A percentile compares a stretch with the other conserved stretches of the same genome.
These are phyloP conservation scores for Aspergillus homomorphus DNA, from an alignment of 495 filamentous ascomycete species.

Conservation along the genomic window DNA sequence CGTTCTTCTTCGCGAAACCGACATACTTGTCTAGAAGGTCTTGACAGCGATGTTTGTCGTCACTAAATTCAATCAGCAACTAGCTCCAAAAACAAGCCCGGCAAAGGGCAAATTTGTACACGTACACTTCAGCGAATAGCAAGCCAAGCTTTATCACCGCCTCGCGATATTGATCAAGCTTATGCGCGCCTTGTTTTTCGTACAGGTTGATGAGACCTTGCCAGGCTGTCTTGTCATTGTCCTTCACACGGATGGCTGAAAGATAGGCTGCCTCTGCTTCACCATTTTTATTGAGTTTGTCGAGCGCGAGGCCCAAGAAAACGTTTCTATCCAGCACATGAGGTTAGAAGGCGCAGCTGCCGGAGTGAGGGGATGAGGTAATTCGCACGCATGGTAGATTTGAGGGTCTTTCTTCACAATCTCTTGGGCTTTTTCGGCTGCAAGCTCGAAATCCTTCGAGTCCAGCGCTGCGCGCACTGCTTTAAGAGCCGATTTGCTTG, in stretches of 20 bases:
- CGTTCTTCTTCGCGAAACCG: conserved; percentile 63
- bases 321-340: conserved; percentile 54
- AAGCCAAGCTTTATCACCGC: conserved; percentile 70
- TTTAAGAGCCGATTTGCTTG: conserved; percentile 77
- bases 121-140: conserved; percentile 66
- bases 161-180: conserved; percentile 69
- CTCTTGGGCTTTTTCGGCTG: conserved; percentile 61
- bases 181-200: conserved; percentile 65
- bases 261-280: conserved; percentile 73
- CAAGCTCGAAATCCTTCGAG: conserved; percentile 72
- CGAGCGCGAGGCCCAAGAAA: conserved; percentile 76
- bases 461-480: conserved; percentile 77
- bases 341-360: conserved; percentile 5
- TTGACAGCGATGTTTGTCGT: conserved; percentile 70
- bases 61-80: conserved; percentile 29
- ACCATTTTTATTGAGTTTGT: conserved; percentile 66
- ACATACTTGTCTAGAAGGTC: conserved; percentile 78
- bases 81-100: not conserved
- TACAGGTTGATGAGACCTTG: conserved; percentile 86
- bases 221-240: conserved; percentile 70
- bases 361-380: not conserved
- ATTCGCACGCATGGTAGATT: conserved; percentile 75
- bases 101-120: conserved; percentile 13
- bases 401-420: conserved; percentile 68
- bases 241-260: conserved; percentile 65